A percentile compares a stretch with the other conserved stretches of the same genome.
phyloP scores from a whole-genome alignment of 768 basidiomycete genomes.

The Strobilomyces dryophilus region DNA sequence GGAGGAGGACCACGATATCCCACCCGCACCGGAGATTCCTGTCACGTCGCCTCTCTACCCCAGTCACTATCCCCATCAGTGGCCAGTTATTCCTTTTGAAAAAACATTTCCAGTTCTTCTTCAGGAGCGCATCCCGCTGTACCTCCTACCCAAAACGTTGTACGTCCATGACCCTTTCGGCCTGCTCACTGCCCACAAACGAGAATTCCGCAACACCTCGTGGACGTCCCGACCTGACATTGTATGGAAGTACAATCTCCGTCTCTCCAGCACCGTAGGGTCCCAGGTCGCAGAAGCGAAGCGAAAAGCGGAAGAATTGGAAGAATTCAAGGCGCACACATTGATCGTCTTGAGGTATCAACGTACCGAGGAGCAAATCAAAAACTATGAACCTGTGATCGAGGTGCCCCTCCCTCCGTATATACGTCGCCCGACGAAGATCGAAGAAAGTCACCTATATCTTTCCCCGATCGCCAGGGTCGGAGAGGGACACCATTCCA shows the following conservation, averaged over 20 bases:
- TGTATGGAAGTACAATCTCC: constrained; percentile 30
- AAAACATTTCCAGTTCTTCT: constrained; percentile 20
- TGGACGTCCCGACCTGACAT: constrained; percentile 33
- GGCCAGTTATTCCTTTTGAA: constrained; percentile 39
- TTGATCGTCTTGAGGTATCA: constrained; percentile 20
- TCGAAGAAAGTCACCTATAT: constrained; percentile 46
- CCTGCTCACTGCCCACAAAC: constrained; percentile 22
- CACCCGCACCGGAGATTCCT: constrained; percentile 7
- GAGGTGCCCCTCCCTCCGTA: constrained; percentile 30
- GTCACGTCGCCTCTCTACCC: constrained; percentile 29
- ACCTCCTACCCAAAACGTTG: constrained; percentile 38
- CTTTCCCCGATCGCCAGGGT: constrained; percentile 34
- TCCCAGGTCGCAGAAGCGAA: constrained; percentile 1
- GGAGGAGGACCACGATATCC: background rate
- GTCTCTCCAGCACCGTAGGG: background rate
- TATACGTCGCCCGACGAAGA: constrained; percentile 16
- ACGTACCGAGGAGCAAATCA: constrained; percentile 17
- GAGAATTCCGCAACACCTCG: background rate
- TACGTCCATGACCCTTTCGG: constrained; percentile 43
- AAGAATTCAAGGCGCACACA: constrained; percentile 13
- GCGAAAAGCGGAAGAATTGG: constrained; percentile 6
- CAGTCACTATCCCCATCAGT: constrained; percentile 36
- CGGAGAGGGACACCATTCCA: constrained; percentile 51
- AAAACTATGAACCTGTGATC: constrained; percentile 24
- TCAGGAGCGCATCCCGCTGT: constrained; percentile 31